Evolutionary conservation across 257 asterid genomes (phyloP).

Genomic region (Mitragyna speciosa): DNA sequence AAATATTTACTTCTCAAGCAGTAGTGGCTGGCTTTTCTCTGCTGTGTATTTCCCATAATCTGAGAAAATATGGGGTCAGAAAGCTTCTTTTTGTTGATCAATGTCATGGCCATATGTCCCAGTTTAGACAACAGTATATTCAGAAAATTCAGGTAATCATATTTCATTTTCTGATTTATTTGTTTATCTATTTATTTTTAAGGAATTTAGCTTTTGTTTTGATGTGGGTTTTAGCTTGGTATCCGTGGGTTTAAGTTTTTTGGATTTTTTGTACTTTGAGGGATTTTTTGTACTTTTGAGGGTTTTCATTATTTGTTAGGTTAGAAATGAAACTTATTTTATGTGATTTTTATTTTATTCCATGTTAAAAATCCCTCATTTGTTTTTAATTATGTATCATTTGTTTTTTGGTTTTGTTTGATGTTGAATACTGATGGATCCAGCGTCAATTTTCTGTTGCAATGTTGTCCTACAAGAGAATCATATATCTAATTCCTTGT

Average conservation of each 20-base stretch:
- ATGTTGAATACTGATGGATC: not conserved
- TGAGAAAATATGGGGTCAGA: conserved; percentile 63
- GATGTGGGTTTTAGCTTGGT: not conserved
- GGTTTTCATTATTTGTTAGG: no score
- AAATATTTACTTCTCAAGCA: conserved; percentile 53
- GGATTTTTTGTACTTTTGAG: no score
- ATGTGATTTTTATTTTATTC: no score
- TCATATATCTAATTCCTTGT: not conserved
- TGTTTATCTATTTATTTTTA: not conserved
- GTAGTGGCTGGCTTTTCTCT: conserved; percentile 65
- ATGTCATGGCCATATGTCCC: conserved; percentile 52
- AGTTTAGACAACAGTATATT: conserved; percentile 56
- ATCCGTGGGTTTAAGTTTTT: no score
- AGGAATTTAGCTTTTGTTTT: not conserved
- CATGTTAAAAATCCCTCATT: no score
- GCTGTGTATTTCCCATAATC: conserved; percentile 60
- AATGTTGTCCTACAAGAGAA: not conserved
- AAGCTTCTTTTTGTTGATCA: conserved; percentile 74
- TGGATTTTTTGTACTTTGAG: no score
- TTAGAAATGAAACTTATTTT: no score
- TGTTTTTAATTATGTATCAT: no score
- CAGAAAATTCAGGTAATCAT: conserved; percentile 56
- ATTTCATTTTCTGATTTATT: not conserved
- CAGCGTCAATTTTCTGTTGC: not conserved
- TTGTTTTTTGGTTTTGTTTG: not conserved